Percentiles rank a stretch among this genome's conserved stretches.
Conservation (phyloP, 495 filamentous ascomycete species). For the Penicillium goetzii region DNA sequence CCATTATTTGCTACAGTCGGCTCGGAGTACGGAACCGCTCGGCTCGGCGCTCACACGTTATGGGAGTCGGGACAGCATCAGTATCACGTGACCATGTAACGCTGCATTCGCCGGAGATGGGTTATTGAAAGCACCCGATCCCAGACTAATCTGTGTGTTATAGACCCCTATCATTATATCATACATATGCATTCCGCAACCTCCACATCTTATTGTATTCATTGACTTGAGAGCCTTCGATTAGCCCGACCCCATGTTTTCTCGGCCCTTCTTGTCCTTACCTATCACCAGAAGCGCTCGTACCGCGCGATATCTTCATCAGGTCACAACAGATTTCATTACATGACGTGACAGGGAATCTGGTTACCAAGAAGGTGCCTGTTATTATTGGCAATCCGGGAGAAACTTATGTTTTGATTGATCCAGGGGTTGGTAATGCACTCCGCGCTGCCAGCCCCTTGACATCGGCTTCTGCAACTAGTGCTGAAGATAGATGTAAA, state of each 20-base stretch:
- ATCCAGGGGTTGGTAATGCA: constrained; percentile 32
- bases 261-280: constrained; percentile 19
- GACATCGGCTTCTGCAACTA: constrained; percentile 24
- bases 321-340: constrained; percentile 35
- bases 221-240: too few relatives aligned
- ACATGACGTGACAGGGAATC: constrained; percentile 33
- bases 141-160: too few relatives aligned
- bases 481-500: constrained; percentile 34
- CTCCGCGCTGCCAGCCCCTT: constrained; percentile 35
- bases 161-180: too few relatives aligned
- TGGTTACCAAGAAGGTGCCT: constrained; percentile 32
- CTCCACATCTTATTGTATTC: too few relatives aligned
- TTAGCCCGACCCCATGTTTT: neutral
- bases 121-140: too few relatives aligned
- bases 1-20: too few relatives aligned
- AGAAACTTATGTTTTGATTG: constrained; percentile 38
- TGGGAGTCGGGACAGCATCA: too few relatives aligned
- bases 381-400: constrained; percentile 36
- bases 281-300: constrained; percentile 13
- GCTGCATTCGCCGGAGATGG: too few relatives aligned
- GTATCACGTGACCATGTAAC: too few relatives aligned
- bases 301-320: constrained; percentile 33
- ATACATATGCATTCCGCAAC: too few relatives aligned
- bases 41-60: too few relatives aligned
- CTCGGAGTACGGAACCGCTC: too few relatives aligned